Base-by-base conservation (phyloP, 2,329 filamentous ascomycete species). In the Biscogniauxia sp. region DNA sequence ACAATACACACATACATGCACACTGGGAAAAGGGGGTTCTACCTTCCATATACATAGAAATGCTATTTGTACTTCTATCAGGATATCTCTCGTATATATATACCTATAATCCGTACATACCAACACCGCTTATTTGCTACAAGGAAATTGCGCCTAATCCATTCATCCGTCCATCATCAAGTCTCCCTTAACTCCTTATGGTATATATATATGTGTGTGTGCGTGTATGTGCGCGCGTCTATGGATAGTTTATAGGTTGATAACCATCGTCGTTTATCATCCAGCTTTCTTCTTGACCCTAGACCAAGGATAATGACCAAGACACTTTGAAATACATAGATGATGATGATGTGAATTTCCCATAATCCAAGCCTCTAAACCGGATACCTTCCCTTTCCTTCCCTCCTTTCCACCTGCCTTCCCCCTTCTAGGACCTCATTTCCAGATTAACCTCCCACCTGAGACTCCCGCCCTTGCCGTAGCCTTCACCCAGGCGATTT, bases 371-470 rank as follows among this genome's bases (percentile, higher is more conserved):
- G 17, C 15, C 11, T 11, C 9, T 15, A 7, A 37, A 23, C 5
- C 23, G 2, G 23, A 23, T 5, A n/a, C 26, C 26, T 28, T 9
- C 26, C 26, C 26, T 28, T 28, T 28, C 9, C 26, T 9, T 9
- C 28, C 37, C 37, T 45, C 13, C 13, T 17, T n/a, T 13, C 37
- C 7, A 3, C 37, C 37, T 45, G 5, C 11, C 15, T 45, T 45
- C n/a, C 7, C 28, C 28, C 28, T 9, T 37, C n/a, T 45, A 45
- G 13, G 37, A 45, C 37, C 76, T 87, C 72, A 92, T 87, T 78
- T 98, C 92, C 56, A 96, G 82, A 53, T 91, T 96, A 15, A 98
- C 92, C 78, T 99, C 95, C 95, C 95, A 99, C 70, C 88, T 88
- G 72, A 95, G 82, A 45, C 88, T 90, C 15, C 85, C 87, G 4